Base-by-base conservation (phyloP, 805 yeast genomes). In the Sungouiella blattae region DNA sequence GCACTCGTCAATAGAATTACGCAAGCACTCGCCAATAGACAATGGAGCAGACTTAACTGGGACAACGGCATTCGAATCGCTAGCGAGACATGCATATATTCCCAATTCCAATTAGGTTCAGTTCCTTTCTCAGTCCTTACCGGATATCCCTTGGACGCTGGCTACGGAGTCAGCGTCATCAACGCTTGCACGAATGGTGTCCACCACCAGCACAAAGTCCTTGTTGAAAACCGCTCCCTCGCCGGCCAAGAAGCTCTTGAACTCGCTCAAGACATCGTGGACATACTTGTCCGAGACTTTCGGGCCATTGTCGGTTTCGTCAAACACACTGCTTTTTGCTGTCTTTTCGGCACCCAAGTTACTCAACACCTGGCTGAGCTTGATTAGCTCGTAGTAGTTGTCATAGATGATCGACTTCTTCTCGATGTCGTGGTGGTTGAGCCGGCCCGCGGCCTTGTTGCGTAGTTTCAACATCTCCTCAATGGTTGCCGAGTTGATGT, bases 361-460 rank as follows among this genome's bases (percentile, higher is more conserved):
- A 17, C 17, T 47, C 36, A 83, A 57, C 3, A 80, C 72, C 30
- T 78, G 75, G 47, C 78, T 80, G 39, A 83, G 72, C 48, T 80
- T 79, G 50, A 83, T 80, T 44, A 83, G 60, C 41, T 83, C 89
- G 53, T 78, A 80, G 64, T 83, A 83, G 50, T 83, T 83, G 55
- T 83, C 85, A 56, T 83, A 83, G 8, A 83, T 79, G 27, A 83
- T 80, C 18, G 83, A 75, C 47, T 83, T 83, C 43, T 80, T 80
- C 30, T 75, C 78, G 48, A 77, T 72, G 40, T 77, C 79, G 33
- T 73, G 77, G 11, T 74, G 55, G 39, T 73, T 75, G 37, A 78
- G 60, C 33, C 67, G 64, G 20, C 64, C 64, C 16, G 70, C 66
- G 6, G 46, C 40, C 17, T 33, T 26, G 29, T 47, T 47, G 9